Percentiles rank a stretch among this genome's conserved stretches.
Conservation (phyloP, 352 stramenopile species). For the Globisporangium orthogonon region DNA sequence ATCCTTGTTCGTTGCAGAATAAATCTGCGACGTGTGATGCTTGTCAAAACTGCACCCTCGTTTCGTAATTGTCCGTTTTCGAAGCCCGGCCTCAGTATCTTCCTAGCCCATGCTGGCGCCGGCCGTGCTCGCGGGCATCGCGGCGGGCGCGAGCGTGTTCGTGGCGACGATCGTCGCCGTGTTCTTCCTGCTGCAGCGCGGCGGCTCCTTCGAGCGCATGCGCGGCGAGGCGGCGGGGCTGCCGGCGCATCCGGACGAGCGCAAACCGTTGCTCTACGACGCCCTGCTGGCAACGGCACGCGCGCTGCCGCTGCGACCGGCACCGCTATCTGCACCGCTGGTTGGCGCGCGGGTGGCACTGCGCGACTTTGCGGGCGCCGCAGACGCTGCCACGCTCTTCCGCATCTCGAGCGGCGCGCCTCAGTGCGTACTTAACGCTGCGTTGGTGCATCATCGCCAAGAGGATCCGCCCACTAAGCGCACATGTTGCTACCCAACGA, state of each 20-base stretch:
- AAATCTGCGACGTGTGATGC: background rate
- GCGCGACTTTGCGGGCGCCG: slow-evolving; percentile 28
- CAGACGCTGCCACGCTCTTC: slow-evolving; percentile 31
- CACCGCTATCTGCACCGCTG: slow-evolving; percentile 23
- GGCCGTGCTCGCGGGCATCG: slow-evolving; percentile 65
- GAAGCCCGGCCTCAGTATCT: too few relatives aligned
- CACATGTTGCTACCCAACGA: background rate
- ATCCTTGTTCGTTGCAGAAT: slow-evolving; percentile 19
- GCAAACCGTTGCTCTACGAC: slow-evolving; percentile 85
- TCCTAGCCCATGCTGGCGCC: slow-evolving; percentile 34
- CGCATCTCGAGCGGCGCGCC: slow-evolving; percentile 42
- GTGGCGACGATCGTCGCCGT: slow-evolving; percentile 72
- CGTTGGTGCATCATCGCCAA: background rate
- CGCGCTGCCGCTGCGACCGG: slow-evolving; percentile 9
- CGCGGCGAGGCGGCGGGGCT: slow-evolving; percentile 65
- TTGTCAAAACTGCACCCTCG: background rate
- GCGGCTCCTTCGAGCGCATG: slow-evolving; percentile 88
- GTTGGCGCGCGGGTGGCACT: slow-evolving; percentile 33
- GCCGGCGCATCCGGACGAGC: slow-evolving; percentile 42
- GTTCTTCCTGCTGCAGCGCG: slow-evolving; percentile 77
- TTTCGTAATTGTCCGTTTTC: background rate
- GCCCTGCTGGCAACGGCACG: slow-evolving; percentile 62
- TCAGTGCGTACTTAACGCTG: slow-evolving; percentile 13
- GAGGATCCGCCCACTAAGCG: background rate
- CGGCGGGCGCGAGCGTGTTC: slow-evolving; percentile 80